Conservation (phyloP, 768 basidiomycete species). For the Phlebiopsis gigantea region DNA sequence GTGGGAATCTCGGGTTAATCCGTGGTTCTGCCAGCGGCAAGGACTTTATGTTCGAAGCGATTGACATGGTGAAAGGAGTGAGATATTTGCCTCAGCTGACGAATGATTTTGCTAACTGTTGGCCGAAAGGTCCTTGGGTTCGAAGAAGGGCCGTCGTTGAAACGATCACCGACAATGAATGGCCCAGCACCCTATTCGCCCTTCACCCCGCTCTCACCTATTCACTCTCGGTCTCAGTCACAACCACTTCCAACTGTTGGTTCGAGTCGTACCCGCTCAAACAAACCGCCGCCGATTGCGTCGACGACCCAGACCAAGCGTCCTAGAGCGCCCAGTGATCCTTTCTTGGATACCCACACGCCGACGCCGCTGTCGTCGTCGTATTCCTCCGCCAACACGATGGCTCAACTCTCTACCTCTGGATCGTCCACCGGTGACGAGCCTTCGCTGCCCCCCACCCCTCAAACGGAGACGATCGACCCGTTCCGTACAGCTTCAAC, state of each 20-base stretch:
- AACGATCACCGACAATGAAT: conserved; percentile 23
- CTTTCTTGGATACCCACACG: conserved; percentile 60
- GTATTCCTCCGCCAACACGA: conserved; percentile 45
- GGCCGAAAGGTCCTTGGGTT: conserved; percentile 57
- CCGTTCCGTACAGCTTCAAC: conserved; percentile 26
- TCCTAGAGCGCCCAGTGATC: conserved; percentile 70
- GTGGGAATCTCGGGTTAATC: background rate
- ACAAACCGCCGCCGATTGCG: conserved; percentile 35
- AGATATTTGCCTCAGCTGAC: conserved; percentile 25
- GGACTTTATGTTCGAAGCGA: conserved; percentile 91
- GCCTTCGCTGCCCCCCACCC: conserved; percentile 32
- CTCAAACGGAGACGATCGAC: conserved; percentile 30
- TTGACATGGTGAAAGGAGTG: conserved; percentile 87
- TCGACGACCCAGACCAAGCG: conserved; percentile 52
- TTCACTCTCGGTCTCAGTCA: conserved; percentile 53
- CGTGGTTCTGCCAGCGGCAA: conserved; percentile 57
- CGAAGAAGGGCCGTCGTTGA: conserved; percentile 49
- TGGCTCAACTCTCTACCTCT: conserved; percentile 26
- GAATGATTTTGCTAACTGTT: conserved; percentile 10
- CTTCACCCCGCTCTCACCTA: conserved; percentile 32
- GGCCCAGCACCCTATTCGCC: conserved; percentile 25
- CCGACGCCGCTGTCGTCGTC: conserved; percentile 48
- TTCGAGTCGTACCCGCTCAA: conserved; percentile 15
- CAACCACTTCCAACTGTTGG: conserved; percentile 41
- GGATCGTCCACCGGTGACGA: conserved; percentile 35